These are phyloP conservation scores for Fomitopsis schrenkii DNA, from an alignment of 1,284 basidiomycete species.

Conservation along the genomic window DNA sequence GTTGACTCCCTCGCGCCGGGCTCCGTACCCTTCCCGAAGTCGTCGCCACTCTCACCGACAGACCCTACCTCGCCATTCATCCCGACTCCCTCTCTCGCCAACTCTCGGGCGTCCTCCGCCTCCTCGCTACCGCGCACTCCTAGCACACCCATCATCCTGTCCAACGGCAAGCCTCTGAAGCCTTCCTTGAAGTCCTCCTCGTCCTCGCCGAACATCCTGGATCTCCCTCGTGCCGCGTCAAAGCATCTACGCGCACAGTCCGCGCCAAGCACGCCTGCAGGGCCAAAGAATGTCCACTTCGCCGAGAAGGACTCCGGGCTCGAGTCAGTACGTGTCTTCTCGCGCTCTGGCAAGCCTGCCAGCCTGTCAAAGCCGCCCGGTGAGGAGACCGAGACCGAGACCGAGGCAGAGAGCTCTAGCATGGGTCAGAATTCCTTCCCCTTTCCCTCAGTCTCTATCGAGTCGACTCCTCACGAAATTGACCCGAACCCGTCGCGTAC, in stretches of 20 bases:
- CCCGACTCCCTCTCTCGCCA: conserved; percentile 9
- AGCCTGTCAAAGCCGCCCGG: conserved; percentile 58
- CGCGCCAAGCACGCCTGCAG: conserved; percentile 66
- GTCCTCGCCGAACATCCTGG: conserved; percentile 49
- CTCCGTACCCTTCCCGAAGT: conserved; percentile 34
- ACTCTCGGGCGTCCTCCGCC: conserved; percentile 10
- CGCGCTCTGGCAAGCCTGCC: conserved; percentile 75
- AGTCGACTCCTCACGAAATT: conserved; percentile 35
- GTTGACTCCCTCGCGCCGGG: conserved; percentile 2
- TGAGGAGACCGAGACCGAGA: conserved; percentile 80
- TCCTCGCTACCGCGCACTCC: conserved; percentile 25
- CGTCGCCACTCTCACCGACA: conserved; percentile 21
- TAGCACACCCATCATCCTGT: conserved; percentile 48
- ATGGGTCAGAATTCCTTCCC: conserved; percentile 16
- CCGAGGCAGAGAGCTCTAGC: conserved; percentile 47
- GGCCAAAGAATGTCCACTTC: conserved; percentile 90
- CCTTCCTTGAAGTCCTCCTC: conserved; percentile 77
- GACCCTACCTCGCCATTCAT: conserved; percentile 17
- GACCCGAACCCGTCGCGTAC: conserved; percentile 32
- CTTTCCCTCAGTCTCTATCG: conserved; percentile 16
- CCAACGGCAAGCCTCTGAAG: conserved; percentile 89
- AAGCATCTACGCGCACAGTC: conserved; percentile 48
- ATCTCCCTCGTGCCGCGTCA: conserved; percentile 40
- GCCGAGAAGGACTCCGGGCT: conserved; percentile 62
- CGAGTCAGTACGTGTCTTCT: conserved; percentile 83